Conservation (phyloP, 805 yeast species). For the Myxozyma udenii region DNA sequence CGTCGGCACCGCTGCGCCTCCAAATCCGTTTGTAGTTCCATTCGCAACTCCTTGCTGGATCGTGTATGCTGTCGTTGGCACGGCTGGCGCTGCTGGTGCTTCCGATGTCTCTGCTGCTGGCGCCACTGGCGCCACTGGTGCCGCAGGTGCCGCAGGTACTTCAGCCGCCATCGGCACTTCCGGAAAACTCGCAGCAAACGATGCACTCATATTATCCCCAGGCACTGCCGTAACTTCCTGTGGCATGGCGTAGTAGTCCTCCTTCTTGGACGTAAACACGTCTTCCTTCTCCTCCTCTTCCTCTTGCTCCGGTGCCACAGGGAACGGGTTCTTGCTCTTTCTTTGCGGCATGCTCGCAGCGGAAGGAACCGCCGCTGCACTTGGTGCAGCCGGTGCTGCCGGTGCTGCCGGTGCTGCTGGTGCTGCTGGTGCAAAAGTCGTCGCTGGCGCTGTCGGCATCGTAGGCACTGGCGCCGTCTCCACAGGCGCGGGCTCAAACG, state of each 20-base stretch:
- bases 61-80: too few relatives aligned
- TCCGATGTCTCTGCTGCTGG: neutral
- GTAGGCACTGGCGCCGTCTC: neutral
- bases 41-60: too few relatives aligned
- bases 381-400: neutral
- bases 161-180: constrained; percentile 3
- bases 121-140: constrained; percentile 7
- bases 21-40: too few relatives aligned
- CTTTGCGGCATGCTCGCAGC: too few relatives aligned
- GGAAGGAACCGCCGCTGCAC: neutral
- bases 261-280: neutral
- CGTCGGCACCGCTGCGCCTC: too few relatives aligned
- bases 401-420: too few relatives aligned
- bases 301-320: constrained; percentile 11
- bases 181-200: too few relatives aligned
- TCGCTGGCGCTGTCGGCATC: neutral
- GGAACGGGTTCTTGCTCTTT: constrained; percentile 25
- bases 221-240: too few relatives aligned
- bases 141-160: constrained; percentile 6
- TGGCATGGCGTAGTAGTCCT: too few relatives aligned
- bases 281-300: neutral
- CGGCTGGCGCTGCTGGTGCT: constrained; percentile 4
- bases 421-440: neutral
- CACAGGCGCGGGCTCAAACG: neutral
- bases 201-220: neutral